Base-by-base conservation (phyloP, 2,329 filamentous ascomycete genomes). In the Byssothecium circinans region DNA sequence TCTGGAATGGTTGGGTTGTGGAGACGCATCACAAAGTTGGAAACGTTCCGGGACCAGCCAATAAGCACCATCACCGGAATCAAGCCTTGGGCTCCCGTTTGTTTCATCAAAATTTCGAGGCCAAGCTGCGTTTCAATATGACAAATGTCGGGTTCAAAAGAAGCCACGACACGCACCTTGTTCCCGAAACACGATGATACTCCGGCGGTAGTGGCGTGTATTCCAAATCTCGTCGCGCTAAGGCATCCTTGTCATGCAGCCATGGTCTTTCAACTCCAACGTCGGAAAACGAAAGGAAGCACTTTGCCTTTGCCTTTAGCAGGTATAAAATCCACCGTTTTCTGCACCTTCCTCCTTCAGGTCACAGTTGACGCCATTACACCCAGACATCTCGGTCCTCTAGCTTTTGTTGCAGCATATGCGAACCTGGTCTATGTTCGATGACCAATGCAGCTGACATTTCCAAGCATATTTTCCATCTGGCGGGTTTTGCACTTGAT, bases 181-280 rank as follows among this genome's bases (percentile, higher is more conserved):
- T 27, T 34, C 27, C 41, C 36, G 53, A 58, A 56, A 58, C 55
- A 45, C 34, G 39, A 48, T 32, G 37, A 35, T 15, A 29, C 29
- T 17, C 18, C 35, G 39, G 39, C 50, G 10, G 49, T 57, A 45
- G 50, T 59, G 42, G 51, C 52, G 18, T 41, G 57, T 59, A 67
- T 67, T 67, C 57, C 53, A 66, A 66, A 65, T 66, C 40, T 52
- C 36, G 41, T 45, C 43, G 44, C 56, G 58, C 60, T 61, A 58
- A 51, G 43, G 33, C 39, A 54, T 39, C 47, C 47, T 33, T 50
- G 50, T 40, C 43, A 32, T 32, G 29, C 14, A 5, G 14, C 23
- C 6, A 25, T 25, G 5, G 6, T 5, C 10, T 6, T 25, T 32
- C 29, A 4, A 32, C 29, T n/a, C 29, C 14, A 32, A 5, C 4